Evolutionary conservation across 179 eudicot genomes (phyloP).

Genomic region (Beta corolliflora): DNA sequence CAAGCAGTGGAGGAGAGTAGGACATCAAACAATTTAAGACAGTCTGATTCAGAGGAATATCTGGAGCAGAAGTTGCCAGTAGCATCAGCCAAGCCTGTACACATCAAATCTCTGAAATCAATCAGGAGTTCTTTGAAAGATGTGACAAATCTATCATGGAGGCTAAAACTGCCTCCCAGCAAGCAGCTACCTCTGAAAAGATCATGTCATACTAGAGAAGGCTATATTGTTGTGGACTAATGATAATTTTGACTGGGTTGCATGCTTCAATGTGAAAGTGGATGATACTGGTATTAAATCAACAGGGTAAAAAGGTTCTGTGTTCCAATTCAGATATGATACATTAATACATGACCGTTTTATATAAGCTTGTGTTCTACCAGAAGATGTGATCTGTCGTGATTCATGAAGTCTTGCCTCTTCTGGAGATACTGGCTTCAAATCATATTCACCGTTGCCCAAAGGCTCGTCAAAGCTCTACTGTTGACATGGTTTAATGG

Average conservation of each 20-base stretch:
- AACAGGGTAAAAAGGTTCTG: neutral
- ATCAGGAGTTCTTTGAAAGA: slow-evolving; percentile 39
- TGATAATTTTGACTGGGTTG: neutral
- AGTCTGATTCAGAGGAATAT: too few relatives aligned
- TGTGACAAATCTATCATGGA: slow-evolving; percentile 34
- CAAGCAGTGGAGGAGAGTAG: neutral
- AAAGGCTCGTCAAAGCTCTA: neutral
- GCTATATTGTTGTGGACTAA: slow-evolving; percentile 5
- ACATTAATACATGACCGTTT: neutral
- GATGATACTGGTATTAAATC: neutral
- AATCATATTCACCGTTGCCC: neutral
- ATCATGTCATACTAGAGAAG: slow-evolving; percentile 8
- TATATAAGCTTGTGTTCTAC: neutral
- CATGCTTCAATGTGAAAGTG: neutral
- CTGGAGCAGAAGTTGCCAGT: slow-evolving; percentile 17
- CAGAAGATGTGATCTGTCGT: neutral
- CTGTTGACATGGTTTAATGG: neutral
- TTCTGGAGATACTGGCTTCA: slow-evolving; percentile 1
- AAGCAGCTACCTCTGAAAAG: slow-evolving; percentile 59
- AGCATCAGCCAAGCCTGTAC: slow-evolving; percentile 29
- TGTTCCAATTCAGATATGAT: too few relatives aligned
- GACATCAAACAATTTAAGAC: too few relatives aligned
- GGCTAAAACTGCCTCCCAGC: slow-evolving; percentile 38
- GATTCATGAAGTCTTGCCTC: neutral
- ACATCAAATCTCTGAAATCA: slow-evolving; percentile 25